These are phyloP conservation scores for Canavalia gladiata DNA, from an alignment of 306 rosid species.

Conservation along the genomic window DNA sequence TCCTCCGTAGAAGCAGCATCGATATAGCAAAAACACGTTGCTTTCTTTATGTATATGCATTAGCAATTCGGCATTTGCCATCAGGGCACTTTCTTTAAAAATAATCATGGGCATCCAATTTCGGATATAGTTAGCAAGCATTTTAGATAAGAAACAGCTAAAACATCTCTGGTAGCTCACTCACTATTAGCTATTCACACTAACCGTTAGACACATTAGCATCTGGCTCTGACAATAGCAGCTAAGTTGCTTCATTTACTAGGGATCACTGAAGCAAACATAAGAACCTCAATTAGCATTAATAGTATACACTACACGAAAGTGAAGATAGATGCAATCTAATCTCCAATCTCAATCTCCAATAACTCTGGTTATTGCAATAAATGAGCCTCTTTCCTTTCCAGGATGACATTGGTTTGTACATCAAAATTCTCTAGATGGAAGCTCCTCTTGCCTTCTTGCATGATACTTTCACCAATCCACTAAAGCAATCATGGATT, in stretches of 20 bases:
- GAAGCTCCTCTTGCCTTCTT: slow-evolving; percentile 9
- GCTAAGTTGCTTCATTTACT: slow-evolving; percentile 21
- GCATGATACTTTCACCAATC: slow-evolving; percentile 19
- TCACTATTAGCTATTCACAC: slow-evolving; percentile 7
- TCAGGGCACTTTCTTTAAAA: slow-evolving; percentile 4
- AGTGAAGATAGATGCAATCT: neutral
- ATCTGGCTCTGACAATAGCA: slow-evolving; percentile 33
- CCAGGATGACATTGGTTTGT: slow-evolving; percentile 18
- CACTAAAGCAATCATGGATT: neutral
- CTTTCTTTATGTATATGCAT: slow-evolving; percentile 2
- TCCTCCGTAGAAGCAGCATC: slow-evolving; percentile 4
- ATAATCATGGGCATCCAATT: slow-evolving; percentile 11
- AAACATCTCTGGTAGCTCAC: slow-evolving; percentile 34
- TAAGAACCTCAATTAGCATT: slow-evolving; percentile 37
- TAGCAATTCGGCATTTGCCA: slow-evolving; percentile 16
- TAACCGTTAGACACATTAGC: neutral
- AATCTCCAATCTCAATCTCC: slow-evolving; percentile 32
- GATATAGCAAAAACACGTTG: neutral
- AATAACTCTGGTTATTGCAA: slow-evolving; percentile 21
- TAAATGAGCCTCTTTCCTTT: slow-evolving; percentile 9
- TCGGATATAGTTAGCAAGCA: slow-evolving; percentile 4
- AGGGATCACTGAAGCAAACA: slow-evolving; percentile 21
- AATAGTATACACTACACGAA: neutral
- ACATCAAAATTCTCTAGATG: neutral
- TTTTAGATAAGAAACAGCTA: slow-evolving; percentile 15